These are phyloP conservation scores for Acer negundo DNA, from an alignment of 345 rosid species.

Conservation along the genomic window DNA sequence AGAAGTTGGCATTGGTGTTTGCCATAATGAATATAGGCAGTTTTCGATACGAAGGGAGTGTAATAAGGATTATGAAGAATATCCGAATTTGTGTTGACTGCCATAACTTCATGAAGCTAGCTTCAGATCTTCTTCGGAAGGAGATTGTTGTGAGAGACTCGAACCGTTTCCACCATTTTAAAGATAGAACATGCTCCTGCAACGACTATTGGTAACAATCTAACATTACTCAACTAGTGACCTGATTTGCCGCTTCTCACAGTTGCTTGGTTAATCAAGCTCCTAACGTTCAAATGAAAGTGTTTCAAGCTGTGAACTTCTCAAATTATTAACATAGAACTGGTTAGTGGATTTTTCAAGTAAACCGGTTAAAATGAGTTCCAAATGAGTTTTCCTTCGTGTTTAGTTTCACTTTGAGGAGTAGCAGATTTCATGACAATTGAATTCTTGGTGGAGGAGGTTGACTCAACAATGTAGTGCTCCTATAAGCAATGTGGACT, in stretches of 20 bases:
- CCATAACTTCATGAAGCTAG: slow-evolving; percentile 90
- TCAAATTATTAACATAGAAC: background rate
- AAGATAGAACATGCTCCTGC: slow-evolving; percentile 66
- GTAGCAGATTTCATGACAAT: background rate
- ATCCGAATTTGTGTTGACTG: slow-evolving; percentile 83
- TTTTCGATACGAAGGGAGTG: slow-evolving; percentile 23
- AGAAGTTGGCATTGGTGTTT: slow-evolving; percentile 80
- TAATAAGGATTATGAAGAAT: slow-evolving; percentile 72
- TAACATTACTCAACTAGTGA: background rate
- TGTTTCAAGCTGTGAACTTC: background rate
- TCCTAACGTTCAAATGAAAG: background rate
- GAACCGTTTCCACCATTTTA: slow-evolving; percentile 84
- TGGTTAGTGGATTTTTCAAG: background rate
- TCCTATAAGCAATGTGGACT: background rate
- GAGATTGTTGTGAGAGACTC: slow-evolving; percentile 80
- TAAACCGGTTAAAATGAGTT: background rate
- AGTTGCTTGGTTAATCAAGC: background rate
- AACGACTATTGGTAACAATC: slow-evolving; percentile 72
- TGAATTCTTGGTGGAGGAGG: background rate
- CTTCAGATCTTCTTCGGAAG: slow-evolving; percentile 56
- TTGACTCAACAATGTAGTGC: background rate
- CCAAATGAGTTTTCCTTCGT: background rate
- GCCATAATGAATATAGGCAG: slow-evolving; percentile 49
- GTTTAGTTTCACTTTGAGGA: background rate
- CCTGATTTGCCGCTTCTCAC: background rate